Evolutionary conservation across 2,329 filamentous ascomycete species (phyloP).

Genomic region (Alternaria sp.): DNA sequence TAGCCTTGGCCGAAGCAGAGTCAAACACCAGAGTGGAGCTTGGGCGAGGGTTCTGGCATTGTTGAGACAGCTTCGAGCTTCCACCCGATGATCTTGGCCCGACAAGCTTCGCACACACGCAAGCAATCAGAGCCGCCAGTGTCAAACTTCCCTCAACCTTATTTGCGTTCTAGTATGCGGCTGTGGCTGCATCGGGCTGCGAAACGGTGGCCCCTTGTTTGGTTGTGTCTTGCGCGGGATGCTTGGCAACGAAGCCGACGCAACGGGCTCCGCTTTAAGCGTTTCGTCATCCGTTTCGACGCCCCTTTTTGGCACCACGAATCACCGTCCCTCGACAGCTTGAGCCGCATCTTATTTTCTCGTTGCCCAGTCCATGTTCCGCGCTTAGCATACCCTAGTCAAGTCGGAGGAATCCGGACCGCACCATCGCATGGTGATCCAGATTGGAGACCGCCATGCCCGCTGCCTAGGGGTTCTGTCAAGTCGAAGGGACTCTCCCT

Average conservation of each 20-base stretch:
- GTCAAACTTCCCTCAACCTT: constrained; percentile 17
- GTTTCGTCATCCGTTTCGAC: constrained; percentile 46
- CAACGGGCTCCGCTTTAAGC: constrained; percentile 36
- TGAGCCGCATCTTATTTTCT: constrained; percentile 35
- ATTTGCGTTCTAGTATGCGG: constrained; percentile 23
- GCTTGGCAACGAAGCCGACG: constrained; percentile 40
- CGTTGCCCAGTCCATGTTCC: constrained; percentile 27
- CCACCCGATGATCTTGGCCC: constrained; percentile 11
- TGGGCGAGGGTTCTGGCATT: constrained; percentile 18
- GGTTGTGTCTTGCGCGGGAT: constrained; percentile 38
- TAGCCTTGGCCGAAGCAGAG: constrained; percentile 23
- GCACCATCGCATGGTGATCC: constrained; percentile 11
- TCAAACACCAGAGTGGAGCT: constrained; percentile 31
- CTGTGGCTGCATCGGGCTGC: constrained; percentile 30
- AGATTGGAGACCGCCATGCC: constrained; percentile 9
- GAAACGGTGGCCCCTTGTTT: constrained; percentile 31
- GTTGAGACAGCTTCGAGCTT: constrained; percentile 24
- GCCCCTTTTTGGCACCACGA: constrained; percentile 26
- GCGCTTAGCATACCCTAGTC: constrained; percentile 20
- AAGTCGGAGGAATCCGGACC: constrained; percentile 23
- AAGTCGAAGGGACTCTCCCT: constrained; percentile 12
- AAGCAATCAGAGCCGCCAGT: constrained; percentile 20
- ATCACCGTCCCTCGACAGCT: constrained; percentile 22
- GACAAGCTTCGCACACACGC: constrained; percentile 21
- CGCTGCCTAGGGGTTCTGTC: constrained; percentile 1